Conservation (phyloP, 345 rosid genomes). For the Eucalyptus cloeziana region DNA sequence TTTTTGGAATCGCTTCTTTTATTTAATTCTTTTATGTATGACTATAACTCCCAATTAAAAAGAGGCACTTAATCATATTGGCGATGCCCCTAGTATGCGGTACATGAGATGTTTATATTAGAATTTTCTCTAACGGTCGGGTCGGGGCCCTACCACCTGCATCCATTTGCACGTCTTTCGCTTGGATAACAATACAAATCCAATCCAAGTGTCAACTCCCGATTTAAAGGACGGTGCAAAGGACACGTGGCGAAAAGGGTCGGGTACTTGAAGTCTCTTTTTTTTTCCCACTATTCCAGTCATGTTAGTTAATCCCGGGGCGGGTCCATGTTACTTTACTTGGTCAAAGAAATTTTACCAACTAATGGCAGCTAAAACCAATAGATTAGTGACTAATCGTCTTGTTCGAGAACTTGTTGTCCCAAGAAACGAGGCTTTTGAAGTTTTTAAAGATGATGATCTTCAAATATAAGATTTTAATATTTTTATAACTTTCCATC, state of each 20-base stretch:
- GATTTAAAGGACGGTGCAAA: not conserved
- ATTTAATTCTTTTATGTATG: not conserved
- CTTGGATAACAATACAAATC: fast-evolving
- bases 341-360: not conserved
- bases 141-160: not conserved
- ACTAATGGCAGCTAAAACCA: not conserved
- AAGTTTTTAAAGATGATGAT: not conserved
- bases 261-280: not conserved
- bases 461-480: not conserved
- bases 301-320: not conserved
- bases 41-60: not conserved
- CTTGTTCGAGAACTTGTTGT: not conserved
- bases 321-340: not conserved
- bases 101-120: not conserved
- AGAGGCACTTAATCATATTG: not conserved
- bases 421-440: not conserved
- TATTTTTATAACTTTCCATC: not conserved
- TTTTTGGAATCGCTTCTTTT: too few relatives aligned
- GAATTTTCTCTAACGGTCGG: not conserved
- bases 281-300: not conserved
- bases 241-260: not conserved
- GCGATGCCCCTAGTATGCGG: fast-evolving
- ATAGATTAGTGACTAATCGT: not conserved
- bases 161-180: not conserved
- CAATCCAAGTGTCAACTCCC: not conserved